These are phyloP conservation scores for Heliamphora ciliata DNA, from an alignment of 179 eudicot genomes.

Conservation along the genomic window DNA sequence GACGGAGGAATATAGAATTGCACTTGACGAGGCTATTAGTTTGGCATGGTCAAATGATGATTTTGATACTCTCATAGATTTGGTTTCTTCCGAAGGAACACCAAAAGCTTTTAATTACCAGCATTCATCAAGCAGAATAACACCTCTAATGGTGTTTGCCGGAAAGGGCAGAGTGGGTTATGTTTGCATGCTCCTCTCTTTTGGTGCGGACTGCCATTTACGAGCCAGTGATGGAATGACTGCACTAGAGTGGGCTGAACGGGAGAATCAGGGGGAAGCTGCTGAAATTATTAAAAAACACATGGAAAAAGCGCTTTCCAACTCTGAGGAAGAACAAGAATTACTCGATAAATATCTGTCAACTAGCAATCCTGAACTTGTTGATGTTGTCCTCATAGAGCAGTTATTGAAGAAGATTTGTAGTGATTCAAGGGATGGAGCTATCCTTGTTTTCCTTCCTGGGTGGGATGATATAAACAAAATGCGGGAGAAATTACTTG, in stretches of 20 bases:
- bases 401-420: constrained; percentile 73
- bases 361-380: constrained; percentile 46
- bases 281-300: constrained; percentile 54
- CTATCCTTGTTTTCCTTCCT: constrained; percentile 84
- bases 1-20: constrained; percentile 42
- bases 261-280: constrained; percentile 52
- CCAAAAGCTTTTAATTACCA: constrained; percentile 51
- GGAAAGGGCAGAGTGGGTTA: constrained; percentile 74
- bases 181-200: constrained; percentile 76
- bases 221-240: constrained; percentile 66
- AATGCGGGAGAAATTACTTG: constrained; percentile 46
- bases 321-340: constrained; percentile 42
- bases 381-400: constrained; percentile 65
- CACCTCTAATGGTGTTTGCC: constrained; percentile 86
- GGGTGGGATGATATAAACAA: constrained; percentile 93
- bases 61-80: constrained; percentile 61
- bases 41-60: constrained; percentile 64
- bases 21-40: constrained; percentile 79
- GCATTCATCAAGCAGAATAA: constrained; percentile 76
- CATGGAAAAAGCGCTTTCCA: constrained; percentile 33
- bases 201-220: constrained; percentile 72
- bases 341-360: constrained; percentile 59
- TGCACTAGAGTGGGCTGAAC: constrained; percentile 77
- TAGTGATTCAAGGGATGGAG: constrained; percentile 63
- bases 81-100: constrained; percentile 50